phyloP scores from a whole-genome alignment of 2,329 filamentous ascomycete genomes.

The Ophiocordyceps australis region DNA sequence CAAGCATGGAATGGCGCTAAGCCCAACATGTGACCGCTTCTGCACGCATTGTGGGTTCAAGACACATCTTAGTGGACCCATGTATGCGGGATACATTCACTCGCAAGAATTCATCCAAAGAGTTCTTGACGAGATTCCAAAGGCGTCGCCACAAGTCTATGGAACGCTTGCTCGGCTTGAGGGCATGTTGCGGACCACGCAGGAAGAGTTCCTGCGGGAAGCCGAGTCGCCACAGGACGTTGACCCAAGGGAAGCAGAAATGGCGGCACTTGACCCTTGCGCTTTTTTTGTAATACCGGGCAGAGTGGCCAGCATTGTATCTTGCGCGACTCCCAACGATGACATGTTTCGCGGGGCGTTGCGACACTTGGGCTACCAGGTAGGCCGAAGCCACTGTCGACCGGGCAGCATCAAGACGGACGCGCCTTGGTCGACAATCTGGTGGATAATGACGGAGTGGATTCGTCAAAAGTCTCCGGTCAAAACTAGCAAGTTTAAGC shows the following conservation, averaged over 20 bases:
- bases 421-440: constrained; percentile 76
- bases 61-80: constrained; percentile 79
- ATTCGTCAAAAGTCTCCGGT: constrained; percentile 62
- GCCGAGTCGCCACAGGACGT: constrained; percentile 19
- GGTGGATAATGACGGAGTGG: constrained; percentile 92
- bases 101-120: constrained; percentile 65
- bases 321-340: constrained; percentile 64
- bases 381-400: constrained; percentile 75
- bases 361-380: constrained; percentile 60
- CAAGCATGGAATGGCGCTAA: constrained; percentile 62
- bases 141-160: constrained; percentile 51
- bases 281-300: constrained; percentile 81
- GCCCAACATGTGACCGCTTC: constrained; percentile 42
- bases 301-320: constrained; percentile 55
- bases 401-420: constrained; percentile 85
- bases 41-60: constrained; percentile 77
- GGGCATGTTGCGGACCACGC: constrained; percentile 78
- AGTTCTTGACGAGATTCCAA: constrained; percentile 55
- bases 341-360: constrained; percentile 68
- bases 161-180: constrained; percentile 65
- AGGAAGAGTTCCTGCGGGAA: constrained; percentile 47
- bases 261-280: constrained; percentile 49
- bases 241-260: constrained; percentile 24
- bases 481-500: constrained; percentile 51
- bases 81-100: constrained; percentile 87